Conservation (phyloP, 1,284 basidiomycete genomes). For the Cystobasidium sp. region DNA sequence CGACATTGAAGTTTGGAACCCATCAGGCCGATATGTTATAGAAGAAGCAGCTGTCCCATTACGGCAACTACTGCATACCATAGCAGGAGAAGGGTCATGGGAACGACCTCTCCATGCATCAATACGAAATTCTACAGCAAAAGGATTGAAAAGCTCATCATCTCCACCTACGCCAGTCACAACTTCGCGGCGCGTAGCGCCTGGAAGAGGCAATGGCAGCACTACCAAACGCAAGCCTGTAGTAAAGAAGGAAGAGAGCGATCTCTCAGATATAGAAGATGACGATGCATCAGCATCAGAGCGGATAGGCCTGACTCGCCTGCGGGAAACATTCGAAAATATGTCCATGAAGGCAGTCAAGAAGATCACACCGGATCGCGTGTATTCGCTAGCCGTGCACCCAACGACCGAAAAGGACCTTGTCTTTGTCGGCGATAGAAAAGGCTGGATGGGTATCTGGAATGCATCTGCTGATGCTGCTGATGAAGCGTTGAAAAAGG, state of each 20-base stretch:
- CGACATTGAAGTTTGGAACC: slow-evolving; percentile 40
- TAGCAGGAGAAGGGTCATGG: slow-evolving; percentile 30
- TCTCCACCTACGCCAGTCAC: slow-evolving; percentile 22
- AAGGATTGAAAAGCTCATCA: background rate
- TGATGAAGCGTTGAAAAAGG: slow-evolving; percentile 52
- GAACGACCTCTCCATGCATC: slow-evolving; percentile 5
- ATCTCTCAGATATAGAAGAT: too few relatives aligned
- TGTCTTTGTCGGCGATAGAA: slow-evolving; percentile 60
- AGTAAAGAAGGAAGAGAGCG: slow-evolving; percentile 36
- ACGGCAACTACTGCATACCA: slow-evolving; percentile 17
- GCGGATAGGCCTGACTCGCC: slow-evolving; percentile 14
- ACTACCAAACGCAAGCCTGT: background rate
- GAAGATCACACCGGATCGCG: slow-evolving; percentile 58
- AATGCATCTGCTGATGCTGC: slow-evolving; percentile 48
- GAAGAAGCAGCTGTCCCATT: slow-evolving; percentile 25
- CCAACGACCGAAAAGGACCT: slow-evolving; percentile 58
- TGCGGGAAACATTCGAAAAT: slow-evolving; percentile 31
- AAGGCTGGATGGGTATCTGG: slow-evolving; percentile 59
- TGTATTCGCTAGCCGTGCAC: slow-evolving; percentile 60
- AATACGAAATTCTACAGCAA: background rate
- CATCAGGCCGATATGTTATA: slow-evolving; percentile 31
- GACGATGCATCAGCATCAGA: slow-evolving; percentile 1
- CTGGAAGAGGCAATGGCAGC: slow-evolving; percentile 5
- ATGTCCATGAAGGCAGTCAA: slow-evolving; percentile 36
- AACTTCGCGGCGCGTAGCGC: slow-evolving; percentile 1